These are phyloP conservation scores for Amaranthus palmeri DNA, from an alignment of 148 eudicot species.

Conservation along the genomic window DNA sequence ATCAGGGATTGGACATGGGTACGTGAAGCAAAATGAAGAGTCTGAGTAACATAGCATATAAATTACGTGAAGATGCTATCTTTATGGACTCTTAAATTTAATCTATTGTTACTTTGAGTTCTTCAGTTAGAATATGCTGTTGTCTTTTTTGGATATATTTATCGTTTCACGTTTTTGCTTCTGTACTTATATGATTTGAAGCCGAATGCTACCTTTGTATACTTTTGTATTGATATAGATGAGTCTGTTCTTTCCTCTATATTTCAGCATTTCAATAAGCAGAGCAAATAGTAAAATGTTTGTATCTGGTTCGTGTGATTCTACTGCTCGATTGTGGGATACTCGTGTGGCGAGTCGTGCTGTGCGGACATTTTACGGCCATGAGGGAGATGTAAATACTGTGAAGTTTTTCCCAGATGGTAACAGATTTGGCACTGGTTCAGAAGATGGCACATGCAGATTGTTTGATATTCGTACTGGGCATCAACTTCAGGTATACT, in stretches of 20 bases:
- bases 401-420: conserved; percentile 98
- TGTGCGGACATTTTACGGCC: conserved; percentile 84
- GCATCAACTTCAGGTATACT: conserved; percentile 87
- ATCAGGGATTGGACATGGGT: too few species aligned
- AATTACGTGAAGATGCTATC: background rate
- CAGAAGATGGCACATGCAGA: conserved; percentile 91
- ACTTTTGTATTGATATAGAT: conserved; percentile 4
- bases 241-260: conserved; percentile 6
- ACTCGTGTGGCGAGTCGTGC: conserved; percentile 98
- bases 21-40: too few species aligned
- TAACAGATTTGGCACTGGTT: conserved; percentile 95
- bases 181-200: background rate
- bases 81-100: background rate
- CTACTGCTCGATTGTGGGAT: conserved; percentile 94
- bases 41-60: background rate
- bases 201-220: background rate
- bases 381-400: conserved; percentile 87
- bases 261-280: conserved; percentile 74
- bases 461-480: conserved; percentile 94
- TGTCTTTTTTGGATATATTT: background rate
- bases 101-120: background rate
- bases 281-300: conserved; percentile 70
- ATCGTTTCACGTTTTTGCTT: background rate
- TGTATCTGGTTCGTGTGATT: conserved; percentile 92
- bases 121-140: background rate